A percentile compares a stretch with the other conserved stretches of the same genome.
Evolutionary conservation across 2,329 filamentous ascomycete species (phyloP).

Genomic region (Pseudogymnoascus destructans): DNA sequence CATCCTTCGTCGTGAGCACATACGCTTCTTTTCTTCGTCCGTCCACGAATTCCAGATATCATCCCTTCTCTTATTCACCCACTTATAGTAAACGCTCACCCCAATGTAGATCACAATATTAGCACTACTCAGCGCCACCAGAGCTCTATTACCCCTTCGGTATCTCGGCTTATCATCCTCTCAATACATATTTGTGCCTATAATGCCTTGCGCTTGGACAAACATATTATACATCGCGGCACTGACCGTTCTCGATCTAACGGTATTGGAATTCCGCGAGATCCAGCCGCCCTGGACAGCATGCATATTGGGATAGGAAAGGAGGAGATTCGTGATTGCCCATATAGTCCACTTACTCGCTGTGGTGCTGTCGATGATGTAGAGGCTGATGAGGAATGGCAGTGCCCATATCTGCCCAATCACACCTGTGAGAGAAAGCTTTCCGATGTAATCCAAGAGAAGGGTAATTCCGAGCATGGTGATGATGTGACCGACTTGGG

Average conservation of each 20-base stretch:
- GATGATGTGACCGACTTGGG: slow-evolving; percentile 35
- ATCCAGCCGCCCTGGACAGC: slow-evolving; percentile 37
- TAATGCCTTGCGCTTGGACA: slow-evolving; percentile 32
- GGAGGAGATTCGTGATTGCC: slow-evolving; percentile 30
- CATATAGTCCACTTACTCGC: slow-evolving; percentile 26
- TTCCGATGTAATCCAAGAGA: slow-evolving; percentile 33
- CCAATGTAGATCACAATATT: slow-evolving; percentile 35
- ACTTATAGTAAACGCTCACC: slow-evolving; percentile 35
- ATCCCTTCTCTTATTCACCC: slow-evolving; percentile 31
- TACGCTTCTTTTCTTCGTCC: slow-evolving; percentile 35
- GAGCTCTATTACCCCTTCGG: slow-evolving; percentile 38
- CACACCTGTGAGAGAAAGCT: slow-evolving; percentile 36
- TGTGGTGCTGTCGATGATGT: slow-evolving; percentile 15
- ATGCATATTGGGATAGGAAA: slow-evolving; percentile 32
- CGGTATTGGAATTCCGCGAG: slow-evolving; percentile 45
- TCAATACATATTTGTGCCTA: slow-evolving; percentile 28
- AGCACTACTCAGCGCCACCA: slow-evolving; percentile 37
- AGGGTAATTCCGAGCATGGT: slow-evolving; percentile 28
- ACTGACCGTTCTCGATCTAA: slow-evolving; percentile 48
- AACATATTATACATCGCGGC: slow-evolving; percentile 51
- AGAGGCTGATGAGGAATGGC: slow-evolving; percentile 41
- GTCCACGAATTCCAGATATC: slow-evolving; percentile 32
- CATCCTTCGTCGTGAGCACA: slow-evolving; percentile 29
- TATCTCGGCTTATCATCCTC: slow-evolving; percentile 39
- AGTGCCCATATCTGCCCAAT: slow-evolving; percentile 46